Evolutionary conservation across 1,284 basidiomycete genomes (phyloP), one percentile per base, ranked within the genome.

Genomic region (Ganoderma lingzhi): DNA sequence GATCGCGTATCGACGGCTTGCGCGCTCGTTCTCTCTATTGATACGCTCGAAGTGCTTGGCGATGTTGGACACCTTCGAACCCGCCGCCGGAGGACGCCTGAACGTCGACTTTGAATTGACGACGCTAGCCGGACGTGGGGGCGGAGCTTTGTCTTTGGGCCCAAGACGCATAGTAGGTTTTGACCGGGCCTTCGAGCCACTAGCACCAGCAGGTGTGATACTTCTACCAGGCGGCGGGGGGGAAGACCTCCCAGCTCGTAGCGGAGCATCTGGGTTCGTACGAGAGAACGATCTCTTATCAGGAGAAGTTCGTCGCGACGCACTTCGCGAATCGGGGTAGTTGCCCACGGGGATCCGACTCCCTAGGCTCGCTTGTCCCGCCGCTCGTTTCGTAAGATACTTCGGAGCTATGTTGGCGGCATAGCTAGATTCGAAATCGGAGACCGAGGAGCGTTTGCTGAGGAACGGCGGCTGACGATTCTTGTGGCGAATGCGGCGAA

Each of bases 381-480:
- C 62, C 10, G 84, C 78, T 71, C 87, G 84, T 62, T 87, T 84
- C 3, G 87, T 87, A 15, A 90, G 81, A 74, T 92, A 89, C 71
- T 86, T 85, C 1, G 93, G 91, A 3, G 92, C 93, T 69, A 95
- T 90, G 75, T 95, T 96, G n/a, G 90, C 92, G 3, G 95, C 95
- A 79, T 96, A 96, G 65, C 95, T 90, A 68, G 93, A 88, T 79
- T 96, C 95, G 60, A 94, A 95, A 78, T 97, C 96, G 2, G 95
- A 96, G 0, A 88, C 84, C 0, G 93, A 93, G 14, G 86, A 81
- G 70, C 88, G 91, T 76, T 84, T 86, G 19, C 80, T 75, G 45
- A 86, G 79, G n/a, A 77, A 67, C 14, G 66, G 70, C 63, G 84
- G 78, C 71, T 85, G 84, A 70, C 84, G 84, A 55, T 81, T 84